Evolutionary conservation across 2,329 filamentous ascomycete genomes (phyloP).

Genomic region (Cryphonectria japonica): DNA sequence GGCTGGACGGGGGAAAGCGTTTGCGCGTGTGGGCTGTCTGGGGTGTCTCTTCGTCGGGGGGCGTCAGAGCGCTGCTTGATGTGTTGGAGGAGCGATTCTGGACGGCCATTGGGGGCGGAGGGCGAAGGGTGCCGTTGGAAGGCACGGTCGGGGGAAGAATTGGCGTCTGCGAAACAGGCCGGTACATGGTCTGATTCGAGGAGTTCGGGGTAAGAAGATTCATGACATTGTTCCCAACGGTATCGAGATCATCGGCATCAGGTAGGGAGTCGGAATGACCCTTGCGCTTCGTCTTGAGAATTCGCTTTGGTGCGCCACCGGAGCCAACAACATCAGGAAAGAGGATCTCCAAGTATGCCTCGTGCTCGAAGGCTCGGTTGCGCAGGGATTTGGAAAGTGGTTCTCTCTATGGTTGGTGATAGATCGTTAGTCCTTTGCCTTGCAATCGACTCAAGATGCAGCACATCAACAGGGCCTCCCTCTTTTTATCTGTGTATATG

Average conservation of each 20-base stretch:
- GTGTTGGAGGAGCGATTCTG: constrained; percentile 45
- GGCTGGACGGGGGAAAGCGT: constrained; percentile 38
- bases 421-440: constrained; percentile 28
- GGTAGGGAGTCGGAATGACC: constrained; percentile 49
- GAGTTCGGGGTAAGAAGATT: constrained; percentile 42
- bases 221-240: constrained; percentile 52
- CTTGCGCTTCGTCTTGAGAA: constrained; percentile 58
- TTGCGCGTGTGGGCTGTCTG: constrained; percentile 45
- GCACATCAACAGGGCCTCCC: not conserved
- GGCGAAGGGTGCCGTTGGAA: constrained; percentile 32
- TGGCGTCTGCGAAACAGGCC: constrained; percentile 30
- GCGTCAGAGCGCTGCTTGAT: constrained; percentile 54
- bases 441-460: constrained; percentile 17
- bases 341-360: constrained; percentile 63
- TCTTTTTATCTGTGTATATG: not conserved
- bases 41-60: constrained; percentile 55
- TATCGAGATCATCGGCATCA: constrained; percentile 49
- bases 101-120: constrained; percentile 40
- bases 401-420: constrained; percentile 50
- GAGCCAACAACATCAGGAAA: constrained; percentile 65
- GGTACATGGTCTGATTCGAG: constrained; percentile 37
- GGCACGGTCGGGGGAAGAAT: constrained; percentile 32
- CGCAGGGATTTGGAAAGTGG: constrained; percentile 60
- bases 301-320: constrained; percentile 61
- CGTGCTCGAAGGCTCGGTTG: constrained; percentile 62